phyloP scores from a whole-genome alignment of 2,329 filamentous ascomycete genomes.

The Helotiales sp. region DNA sequence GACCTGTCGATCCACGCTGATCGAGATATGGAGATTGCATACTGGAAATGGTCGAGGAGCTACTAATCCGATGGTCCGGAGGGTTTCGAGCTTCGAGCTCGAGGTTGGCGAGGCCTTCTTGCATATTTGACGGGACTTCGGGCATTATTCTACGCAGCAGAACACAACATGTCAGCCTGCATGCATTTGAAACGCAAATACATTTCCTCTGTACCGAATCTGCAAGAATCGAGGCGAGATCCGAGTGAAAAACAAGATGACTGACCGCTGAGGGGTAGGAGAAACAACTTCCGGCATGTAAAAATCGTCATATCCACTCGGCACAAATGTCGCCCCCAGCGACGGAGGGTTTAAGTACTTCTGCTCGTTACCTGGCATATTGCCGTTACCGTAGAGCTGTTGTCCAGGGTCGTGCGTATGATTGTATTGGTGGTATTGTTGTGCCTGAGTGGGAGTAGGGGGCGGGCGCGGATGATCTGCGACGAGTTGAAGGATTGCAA shows the following conservation, averaged over 20 bases:
- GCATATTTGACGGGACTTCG: slow-evolving; percentile 95
- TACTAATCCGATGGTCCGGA: slow-evolving; percentile 30
- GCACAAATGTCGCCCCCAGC: slow-evolving; percentile 65
- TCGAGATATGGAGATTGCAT: slow-evolving; percentile 22
- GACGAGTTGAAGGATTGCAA: not conserved
- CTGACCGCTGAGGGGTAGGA: slow-evolving; percentile 69
- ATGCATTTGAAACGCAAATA: not conserved
- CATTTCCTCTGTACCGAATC: not conserved
- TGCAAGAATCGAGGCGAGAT: not conserved
- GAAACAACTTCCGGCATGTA: slow-evolving; percentile 69
- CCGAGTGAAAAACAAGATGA: not conserved
- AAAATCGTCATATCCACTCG: slow-evolving; percentile 67
- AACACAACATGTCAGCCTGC: not conserved
- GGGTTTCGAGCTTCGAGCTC: slow-evolving; percentile 71
- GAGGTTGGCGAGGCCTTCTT: slow-evolving; percentile 88
- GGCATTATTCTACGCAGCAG: slow-evolving; percentile 92
- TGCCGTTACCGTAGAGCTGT: too few relatives aligned
- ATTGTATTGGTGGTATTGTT: too few relatives aligned
- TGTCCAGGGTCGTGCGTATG: not conserved
- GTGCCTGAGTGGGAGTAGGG: too few relatives aligned
- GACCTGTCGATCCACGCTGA: slow-evolving; percentile 15
- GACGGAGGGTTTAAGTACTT: slow-evolving; percentile 28
- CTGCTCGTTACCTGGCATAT: too few relatives aligned
- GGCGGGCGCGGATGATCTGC: slow-evolving; percentile 7
- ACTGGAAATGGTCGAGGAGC: slow-evolving; percentile 21